phyloP scores from a whole-genome alignment of 345 rosid species.

The Eucalyptus polyanthemos region DNA sequence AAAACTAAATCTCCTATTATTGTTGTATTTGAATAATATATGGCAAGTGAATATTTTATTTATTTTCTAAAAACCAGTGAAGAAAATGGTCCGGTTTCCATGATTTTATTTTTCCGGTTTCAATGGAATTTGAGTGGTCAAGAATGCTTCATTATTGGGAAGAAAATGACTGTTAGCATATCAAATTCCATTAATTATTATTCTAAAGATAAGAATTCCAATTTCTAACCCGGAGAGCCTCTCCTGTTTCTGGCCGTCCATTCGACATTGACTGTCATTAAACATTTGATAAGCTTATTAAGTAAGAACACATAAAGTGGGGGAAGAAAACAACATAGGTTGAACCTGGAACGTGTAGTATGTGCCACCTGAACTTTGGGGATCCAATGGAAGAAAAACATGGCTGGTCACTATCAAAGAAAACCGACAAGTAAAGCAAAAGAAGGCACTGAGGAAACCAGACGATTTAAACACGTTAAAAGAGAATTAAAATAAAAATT shows the following conservation, averaged over 20 bases:
- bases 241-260: background rate
- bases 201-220: background rate
- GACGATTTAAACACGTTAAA: background rate
- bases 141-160: no score
- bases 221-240: background rate
- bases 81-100: no score
- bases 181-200: background rate
- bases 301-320: background rate
- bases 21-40: no score
- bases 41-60: no score
- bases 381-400: background rate
- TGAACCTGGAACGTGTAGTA: background rate
- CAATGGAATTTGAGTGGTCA: no score
- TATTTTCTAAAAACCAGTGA: no score
- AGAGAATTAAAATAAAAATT: background rate
- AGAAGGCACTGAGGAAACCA: background rate
- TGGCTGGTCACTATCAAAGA: background rate
- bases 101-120: no score
- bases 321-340: background rate
- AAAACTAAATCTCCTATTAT: no score
- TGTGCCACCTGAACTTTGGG: background rate
- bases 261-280: background rate
- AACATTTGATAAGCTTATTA: background rate
- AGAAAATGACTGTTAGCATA: no score
- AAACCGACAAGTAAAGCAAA: background rate